Evolutionary conservation across 2,329 filamentous ascomycete genomes (phyloP).

Genomic region (Aspergillus sp.): DNA sequence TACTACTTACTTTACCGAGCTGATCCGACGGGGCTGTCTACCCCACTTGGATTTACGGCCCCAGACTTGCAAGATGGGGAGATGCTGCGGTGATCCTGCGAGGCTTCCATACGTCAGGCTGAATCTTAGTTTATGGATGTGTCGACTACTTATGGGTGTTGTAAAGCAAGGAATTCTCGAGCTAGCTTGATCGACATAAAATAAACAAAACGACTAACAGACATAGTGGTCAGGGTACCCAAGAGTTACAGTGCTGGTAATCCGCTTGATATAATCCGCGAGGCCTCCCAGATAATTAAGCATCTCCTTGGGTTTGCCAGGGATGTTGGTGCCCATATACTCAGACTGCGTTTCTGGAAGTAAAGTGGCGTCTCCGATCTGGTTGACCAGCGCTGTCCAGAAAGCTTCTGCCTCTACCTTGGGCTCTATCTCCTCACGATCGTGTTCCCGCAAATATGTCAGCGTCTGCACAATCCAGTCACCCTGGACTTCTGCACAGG

Average conservation of each 20-base stretch:
- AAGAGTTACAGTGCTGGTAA: neutral
- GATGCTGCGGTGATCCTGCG: too few relatives aligned
- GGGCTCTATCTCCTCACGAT: slow-evolving; percentile 54
- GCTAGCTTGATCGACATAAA: too few relatives aligned
- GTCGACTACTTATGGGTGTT: too few relatives aligned
- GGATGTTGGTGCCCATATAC: neutral
- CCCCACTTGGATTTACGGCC: too few relatives aligned
- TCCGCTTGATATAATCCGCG: neutral
- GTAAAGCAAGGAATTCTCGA: too few relatives aligned
- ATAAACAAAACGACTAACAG: too few relatives aligned
- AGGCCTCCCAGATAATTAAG: neutral
- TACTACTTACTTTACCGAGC: too few relatives aligned
- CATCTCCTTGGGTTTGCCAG: neutral
- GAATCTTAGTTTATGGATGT: too few relatives aligned
- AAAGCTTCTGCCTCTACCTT: slow-evolving; percentile 45
- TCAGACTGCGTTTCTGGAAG: neutral
- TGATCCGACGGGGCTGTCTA: too few relatives aligned
- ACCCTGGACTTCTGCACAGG: slow-evolving; percentile 55
- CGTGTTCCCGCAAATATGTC: slow-evolving; percentile 46
- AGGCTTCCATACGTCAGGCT: too few relatives aligned
- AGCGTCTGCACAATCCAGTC: slow-evolving; percentile 57
- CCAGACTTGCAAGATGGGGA: too few relatives aligned
- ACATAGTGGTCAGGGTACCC: neutral
- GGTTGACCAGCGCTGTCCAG: slow-evolving; percentile 54
- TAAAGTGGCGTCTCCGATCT: slow-evolving; percentile 42